Conservation (phyloP, 345 rosid genomes). For the Populus euphratica region DNA sequence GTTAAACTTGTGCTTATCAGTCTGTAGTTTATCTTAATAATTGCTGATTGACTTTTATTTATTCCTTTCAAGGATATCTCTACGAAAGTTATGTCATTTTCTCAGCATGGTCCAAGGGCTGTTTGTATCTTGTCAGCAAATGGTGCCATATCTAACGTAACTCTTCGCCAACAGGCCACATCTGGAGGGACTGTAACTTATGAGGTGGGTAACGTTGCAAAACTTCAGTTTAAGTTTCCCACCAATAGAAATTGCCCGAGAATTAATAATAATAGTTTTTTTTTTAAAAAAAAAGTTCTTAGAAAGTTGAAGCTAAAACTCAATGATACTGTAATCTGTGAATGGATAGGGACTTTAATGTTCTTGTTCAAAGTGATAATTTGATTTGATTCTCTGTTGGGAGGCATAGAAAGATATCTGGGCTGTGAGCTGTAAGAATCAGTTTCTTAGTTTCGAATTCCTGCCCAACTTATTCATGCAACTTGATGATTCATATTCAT, state of each 20-base stretch:
- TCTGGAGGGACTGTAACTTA: slow-evolving; percentile 78
- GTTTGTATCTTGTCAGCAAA: slow-evolving; percentile 66
- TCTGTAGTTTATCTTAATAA: not conserved
- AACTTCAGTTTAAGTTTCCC: not conserved
- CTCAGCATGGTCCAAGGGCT: slow-evolving; percentile 63
- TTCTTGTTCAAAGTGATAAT: no score
- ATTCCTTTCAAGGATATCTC: slow-evolving; percentile 52
- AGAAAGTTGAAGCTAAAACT: not conserved
- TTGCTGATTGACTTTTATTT: not conserved
- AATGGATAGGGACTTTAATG: not conserved
- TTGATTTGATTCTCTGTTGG: not conserved
- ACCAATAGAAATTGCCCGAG: not conserved
- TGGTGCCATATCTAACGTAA: slow-evolving; percentile 76
- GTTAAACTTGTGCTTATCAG: not conserved
- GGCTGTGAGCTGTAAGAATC: not conserved
- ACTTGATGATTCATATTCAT: not conserved
- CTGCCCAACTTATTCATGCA: not conserved
- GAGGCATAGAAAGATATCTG: not conserved
- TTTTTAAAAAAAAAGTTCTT: not conserved
- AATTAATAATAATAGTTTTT: not conserved
- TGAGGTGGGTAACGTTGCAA: slow-evolving; percentile 47
- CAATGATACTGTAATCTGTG: not conserved
- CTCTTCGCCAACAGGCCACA: slow-evolving; percentile 62
- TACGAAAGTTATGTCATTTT: slow-evolving; percentile 60
- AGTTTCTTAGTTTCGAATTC: not conserved